Conservation (phyloP, 345 rosid species). For the Hibiscus syriacus region DNA sequence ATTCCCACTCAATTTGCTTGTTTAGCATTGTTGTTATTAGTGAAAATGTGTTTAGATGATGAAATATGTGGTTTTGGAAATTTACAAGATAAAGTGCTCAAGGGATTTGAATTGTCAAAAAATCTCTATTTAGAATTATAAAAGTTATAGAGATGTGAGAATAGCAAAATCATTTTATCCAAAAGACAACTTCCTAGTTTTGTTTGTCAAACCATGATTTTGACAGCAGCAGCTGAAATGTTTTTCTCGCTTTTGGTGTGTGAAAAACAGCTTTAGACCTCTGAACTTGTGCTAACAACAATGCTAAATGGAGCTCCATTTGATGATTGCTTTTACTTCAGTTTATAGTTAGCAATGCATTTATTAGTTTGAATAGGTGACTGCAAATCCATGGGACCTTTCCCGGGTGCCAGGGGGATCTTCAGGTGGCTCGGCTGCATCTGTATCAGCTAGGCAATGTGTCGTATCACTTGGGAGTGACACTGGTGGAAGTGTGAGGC, state of each 20-base stretch:
- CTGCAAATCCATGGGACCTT: conserved; percentile 90
- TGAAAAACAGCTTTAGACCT: neutral
- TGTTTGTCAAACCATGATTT: neutral
- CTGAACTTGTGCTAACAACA: neutral
- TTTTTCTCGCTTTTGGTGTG: neutral
- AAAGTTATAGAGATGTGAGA: neutral
- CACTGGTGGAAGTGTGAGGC: conserved; percentile 98
- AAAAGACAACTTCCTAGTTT: neutral
- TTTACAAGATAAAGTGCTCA: neutral
- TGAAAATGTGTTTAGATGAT: conserved; percentile 1
- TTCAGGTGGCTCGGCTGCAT: conserved; percentile 94
- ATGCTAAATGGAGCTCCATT: neutral
- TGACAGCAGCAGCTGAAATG: neutral
- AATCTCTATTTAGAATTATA: too few species aligned
- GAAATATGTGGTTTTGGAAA: conserved; percentile 1
- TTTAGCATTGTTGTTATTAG: neutral
- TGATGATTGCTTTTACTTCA: neutral
- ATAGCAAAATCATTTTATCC: neutral
- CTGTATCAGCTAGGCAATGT: conserved; percentile 90
- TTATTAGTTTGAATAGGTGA: conserved; percentile 45
- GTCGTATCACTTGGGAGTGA: conserved; percentile 89
- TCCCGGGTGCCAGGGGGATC: conserved; percentile 92
- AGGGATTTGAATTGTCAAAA: too few species aligned
- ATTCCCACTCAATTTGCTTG: conserved; percentile 11
- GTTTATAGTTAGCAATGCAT: conserved; percentile 24